These are phyloP conservation scores for Coprinopsis cinerea DNA, from an alignment of 768 basidiomycete species.

Conservation along the genomic window DNA sequence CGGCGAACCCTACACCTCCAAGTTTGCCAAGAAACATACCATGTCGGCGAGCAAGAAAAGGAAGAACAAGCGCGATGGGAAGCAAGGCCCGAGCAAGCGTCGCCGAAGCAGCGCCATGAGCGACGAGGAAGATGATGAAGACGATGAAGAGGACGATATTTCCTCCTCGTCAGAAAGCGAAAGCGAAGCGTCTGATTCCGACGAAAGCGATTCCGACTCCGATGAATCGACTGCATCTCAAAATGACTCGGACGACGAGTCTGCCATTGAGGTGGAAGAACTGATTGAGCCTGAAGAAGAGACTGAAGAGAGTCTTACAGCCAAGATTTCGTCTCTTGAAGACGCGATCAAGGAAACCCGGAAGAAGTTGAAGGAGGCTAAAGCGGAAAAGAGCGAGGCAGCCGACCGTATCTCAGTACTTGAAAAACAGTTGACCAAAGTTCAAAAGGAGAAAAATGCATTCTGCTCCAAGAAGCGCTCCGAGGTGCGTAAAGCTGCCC, in stretches of 20 bases:
- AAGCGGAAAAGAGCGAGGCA: constrained; percentile 31
- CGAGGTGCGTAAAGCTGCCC: constrained; percentile 33
- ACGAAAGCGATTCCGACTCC: constrained; percentile 5
- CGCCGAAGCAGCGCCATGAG: constrained; percentile 22
- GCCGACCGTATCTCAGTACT: constrained; percentile 26
- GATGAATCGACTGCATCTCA: constrained; percentile 30
- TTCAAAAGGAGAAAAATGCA: constrained; percentile 55
- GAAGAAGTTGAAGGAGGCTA: constrained; percentile 29
- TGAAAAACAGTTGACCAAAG: constrained; percentile 36
- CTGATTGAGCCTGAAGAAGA: constrained; percentile 24
- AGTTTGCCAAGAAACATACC: constrained; percentile 28
- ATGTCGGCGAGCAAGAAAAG: constrained; percentile 38
- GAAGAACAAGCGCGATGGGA: constrained; percentile 37
- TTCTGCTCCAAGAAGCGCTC: constrained; percentile 56
- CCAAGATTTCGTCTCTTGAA: constrained; percentile 39
- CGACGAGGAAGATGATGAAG: constrained; percentile 31
- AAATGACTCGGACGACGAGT: constrained; percentile 16
- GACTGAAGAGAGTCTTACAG: constrained; percentile 40
- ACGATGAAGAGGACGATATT: not conserved
- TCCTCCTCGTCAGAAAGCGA: not conserved
- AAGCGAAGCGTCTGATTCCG: constrained; percentile 2
- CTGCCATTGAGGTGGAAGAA: constrained; percentile 18
- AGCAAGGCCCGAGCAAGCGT: constrained; percentile 40
- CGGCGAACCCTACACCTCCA: constrained; percentile 38
- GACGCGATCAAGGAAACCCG: constrained; percentile 34